Conservation (phyloP, 805 yeast species). For the Metschnikowia peoriensis region DNA sequence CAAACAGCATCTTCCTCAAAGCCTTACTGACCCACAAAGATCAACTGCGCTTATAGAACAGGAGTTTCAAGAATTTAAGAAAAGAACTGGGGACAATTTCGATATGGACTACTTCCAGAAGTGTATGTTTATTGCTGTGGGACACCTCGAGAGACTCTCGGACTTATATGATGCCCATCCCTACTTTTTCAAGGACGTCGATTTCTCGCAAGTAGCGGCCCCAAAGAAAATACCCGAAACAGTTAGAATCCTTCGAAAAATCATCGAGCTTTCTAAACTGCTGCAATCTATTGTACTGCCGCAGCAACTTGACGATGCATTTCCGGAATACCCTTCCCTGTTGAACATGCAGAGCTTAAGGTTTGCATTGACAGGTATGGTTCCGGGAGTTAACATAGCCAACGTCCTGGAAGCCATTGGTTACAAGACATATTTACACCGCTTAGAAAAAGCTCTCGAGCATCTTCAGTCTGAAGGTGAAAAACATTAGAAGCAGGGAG, state of each 20-base stretch:
- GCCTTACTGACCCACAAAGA: conserved; percentile 36
- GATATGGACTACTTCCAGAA: conserved; percentile 32
- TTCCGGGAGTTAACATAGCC: conserved; percentile 68
- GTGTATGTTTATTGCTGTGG: conserved; percentile 46
- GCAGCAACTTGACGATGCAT: background rate
- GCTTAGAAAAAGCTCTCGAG: conserved; percentile 13
- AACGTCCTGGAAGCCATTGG: conserved; percentile 58
- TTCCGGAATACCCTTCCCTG: conserved; percentile 3
- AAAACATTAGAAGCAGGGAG: background rate
- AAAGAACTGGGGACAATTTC: conserved; percentile 11
- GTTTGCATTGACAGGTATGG: conserved; percentile 66
- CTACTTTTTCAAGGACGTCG: conserved; percentile 47
- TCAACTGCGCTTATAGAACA: conserved; percentile 38
- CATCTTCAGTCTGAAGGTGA: conserved; percentile 1
- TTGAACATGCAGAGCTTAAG: conserved; percentile 30
- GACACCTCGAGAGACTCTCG: conserved; percentile 49
- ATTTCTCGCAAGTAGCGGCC: conserved; percentile 23
- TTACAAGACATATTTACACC: conserved; percentile 4
- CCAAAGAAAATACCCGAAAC: conserved; percentile 13
- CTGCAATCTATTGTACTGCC: conserved; percentile 1
- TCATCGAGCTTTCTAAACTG: conserved; percentile 14
- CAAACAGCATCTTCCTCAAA: conserved; percentile 56
- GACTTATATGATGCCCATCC: conserved; percentile 50
- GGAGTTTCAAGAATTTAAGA: conserved; percentile 21
- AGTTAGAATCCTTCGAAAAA: conserved; percentile 15